Percentiles rank a stretch among this genome's conserved stretches.
These are phyloP conservation scores for Bertia moriformis DNA, from an alignment of 2,329 filamentous ascomycete genomes.

Conservation along the genomic window DNA sequence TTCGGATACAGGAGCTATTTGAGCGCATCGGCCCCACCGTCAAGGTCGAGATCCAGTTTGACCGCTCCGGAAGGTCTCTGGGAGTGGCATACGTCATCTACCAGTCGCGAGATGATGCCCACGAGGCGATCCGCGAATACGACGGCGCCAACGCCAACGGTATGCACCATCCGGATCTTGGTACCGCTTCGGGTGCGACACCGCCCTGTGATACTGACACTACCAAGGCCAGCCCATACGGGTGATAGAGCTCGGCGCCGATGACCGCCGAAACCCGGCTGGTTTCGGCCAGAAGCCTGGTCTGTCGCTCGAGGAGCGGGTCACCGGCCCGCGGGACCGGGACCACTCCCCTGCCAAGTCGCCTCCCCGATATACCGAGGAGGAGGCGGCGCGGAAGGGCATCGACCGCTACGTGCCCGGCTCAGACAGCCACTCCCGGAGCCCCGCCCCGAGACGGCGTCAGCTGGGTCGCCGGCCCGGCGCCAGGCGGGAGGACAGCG, in stretches of 20 bases:
- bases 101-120: slow-evolving; percentile 54
- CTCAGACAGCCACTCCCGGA: slow-evolving; percentile 19
- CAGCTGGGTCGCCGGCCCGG: background rate
- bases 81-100: slow-evolving; percentile 77
- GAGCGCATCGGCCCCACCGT: slow-evolving; percentile 58
- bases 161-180: slow-evolving; percentile 18
- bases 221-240: slow-evolving; percentile 61
- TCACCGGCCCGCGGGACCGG: slow-evolving; percentile 36
- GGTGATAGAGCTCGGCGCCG: slow-evolving; percentile 46
- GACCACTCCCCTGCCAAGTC: too few relatives aligned
- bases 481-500: background rate
- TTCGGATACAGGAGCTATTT: slow-evolving; percentile 55
- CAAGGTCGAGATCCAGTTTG: slow-evolving; percentile 62
- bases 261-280: slow-evolving; percentile 35
- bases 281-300: slow-evolving; percentile 38
- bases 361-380: slow-evolving; percentile 28
- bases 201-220: background rate
- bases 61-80: slow-evolving; percentile 76
- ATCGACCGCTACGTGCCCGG: slow-evolving; percentile 72
- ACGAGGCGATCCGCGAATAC: slow-evolving; percentile 62
- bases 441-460: slow-evolving; percentile 8
- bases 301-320: slow-evolving; percentile 43
- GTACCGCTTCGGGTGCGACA: background rate
- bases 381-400: slow-evolving; percentile 46
- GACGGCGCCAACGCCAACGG: slow-evolving; percentile 83